phyloP scores from a whole-genome alignment of 2,329 filamentous ascomycete species.

The Huntiella bhutanensis region DNA sequence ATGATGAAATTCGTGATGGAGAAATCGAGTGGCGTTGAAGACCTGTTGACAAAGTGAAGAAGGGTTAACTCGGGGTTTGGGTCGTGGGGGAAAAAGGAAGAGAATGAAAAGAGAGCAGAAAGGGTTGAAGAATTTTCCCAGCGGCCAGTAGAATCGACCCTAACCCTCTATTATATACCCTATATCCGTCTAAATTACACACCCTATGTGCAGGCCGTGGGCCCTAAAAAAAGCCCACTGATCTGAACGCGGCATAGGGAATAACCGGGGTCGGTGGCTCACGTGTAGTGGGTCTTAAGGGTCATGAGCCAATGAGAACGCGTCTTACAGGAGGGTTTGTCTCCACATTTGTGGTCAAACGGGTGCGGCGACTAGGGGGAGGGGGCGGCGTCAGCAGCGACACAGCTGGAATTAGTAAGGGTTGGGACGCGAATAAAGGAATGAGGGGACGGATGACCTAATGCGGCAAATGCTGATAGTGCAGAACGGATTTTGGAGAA shows the following conservation, averaged over 20 bases:
- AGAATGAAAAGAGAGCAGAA: conserved; percentile 9
- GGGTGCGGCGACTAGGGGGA: too few relatives aligned
- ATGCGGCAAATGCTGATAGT: too few relatives aligned
- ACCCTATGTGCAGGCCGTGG: too few relatives aligned
- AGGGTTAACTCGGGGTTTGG: conserved; percentile 12
- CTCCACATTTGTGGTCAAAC: neutral
- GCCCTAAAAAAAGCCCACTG: too few relatives aligned
- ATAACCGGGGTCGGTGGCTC: neutral
- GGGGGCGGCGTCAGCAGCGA: too few relatives aligned
- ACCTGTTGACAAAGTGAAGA: conserved; percentile 2
- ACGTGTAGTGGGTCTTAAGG: conserved; percentile 5
- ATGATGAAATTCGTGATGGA: conserved; percentile 1
- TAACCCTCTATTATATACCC: conserved; percentile 4
- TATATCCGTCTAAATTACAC: too few relatives aligned
- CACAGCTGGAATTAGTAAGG: too few relatives aligned
- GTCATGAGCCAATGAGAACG: conserved; percentile 4
- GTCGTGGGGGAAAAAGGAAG: conserved; percentile 7
- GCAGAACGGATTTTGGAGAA: too few relatives aligned
- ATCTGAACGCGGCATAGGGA: too few relatives aligned
- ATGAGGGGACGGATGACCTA: too few relatives aligned
- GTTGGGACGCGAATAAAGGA: too few relatives aligned
- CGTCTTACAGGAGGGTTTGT: conserved; percentile 5
- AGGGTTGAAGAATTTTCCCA: conserved; percentile 11
- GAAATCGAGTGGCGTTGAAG: neutral
- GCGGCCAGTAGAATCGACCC: conserved; percentile 1